Percentiles rank a stretch among this genome's conserved stretches.
These are phyloP conservation scores for Carallia pectinifolia DNA, from an alignment of 345 rosid species.

Conservation along the genomic window DNA sequence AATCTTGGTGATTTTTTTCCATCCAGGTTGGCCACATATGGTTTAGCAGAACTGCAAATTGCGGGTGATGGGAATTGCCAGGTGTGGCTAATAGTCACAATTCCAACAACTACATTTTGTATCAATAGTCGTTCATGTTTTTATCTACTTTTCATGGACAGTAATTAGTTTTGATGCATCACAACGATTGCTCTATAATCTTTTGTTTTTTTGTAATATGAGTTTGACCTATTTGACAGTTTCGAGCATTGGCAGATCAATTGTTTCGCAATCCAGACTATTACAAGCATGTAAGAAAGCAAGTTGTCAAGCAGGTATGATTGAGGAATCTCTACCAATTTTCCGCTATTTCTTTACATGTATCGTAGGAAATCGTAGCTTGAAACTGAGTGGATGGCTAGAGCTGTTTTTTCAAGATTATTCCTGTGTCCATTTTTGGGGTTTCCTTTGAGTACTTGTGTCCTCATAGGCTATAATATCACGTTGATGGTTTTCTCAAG, in stretches of 20 bases:
- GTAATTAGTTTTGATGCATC: background rate
- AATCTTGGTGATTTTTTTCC: conserved; percentile 13
- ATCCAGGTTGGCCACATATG: conserved; percentile 71
- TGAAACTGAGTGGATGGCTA: background rate
- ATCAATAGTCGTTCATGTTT: background rate
- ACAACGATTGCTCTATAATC: background rate
- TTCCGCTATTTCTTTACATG: background rate
- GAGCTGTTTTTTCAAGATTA: too few relatives aligned
- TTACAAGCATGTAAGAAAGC: conserved; percentile 76
- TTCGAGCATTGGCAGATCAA: conserved; percentile 96
- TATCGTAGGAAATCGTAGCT: background rate
- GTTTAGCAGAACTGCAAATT: conserved; percentile 74
- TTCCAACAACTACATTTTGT: conserved; percentile 2
- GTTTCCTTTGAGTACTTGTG: too few relatives aligned
- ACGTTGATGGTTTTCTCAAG: too few relatives aligned
- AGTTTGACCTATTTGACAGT: conserved; percentile 36
- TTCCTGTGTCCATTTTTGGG: too few relatives aligned
- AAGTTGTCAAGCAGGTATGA: conserved; percentile 78
- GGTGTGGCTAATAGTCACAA: conserved; percentile 35
- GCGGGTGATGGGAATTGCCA: conserved; percentile 98
- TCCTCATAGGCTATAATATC: too few relatives aligned
- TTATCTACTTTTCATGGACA: background rate
- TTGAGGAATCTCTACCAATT: conserved; percentile 1
- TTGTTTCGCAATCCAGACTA: conserved; percentile 73
- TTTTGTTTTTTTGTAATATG: background rate